Evolutionary conservation across 2,329 filamentous ascomycete species (phyloP), one percentile per base, ranked within the genome.

Genomic region (Botrytis tulipae): DNA sequence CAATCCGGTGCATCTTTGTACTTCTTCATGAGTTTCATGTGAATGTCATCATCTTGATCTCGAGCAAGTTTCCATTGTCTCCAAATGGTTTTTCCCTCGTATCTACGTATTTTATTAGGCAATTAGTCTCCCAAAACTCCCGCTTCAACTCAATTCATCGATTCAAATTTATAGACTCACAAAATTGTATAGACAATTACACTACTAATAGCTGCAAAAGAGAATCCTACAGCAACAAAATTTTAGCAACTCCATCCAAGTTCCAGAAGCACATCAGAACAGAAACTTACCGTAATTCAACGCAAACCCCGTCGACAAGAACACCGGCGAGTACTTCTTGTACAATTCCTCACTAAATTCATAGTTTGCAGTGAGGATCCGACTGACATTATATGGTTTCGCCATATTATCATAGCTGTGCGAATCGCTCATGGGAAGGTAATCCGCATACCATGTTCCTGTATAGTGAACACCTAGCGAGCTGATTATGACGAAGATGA

Each of bases 1-100:
- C 37, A 70, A 32, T 57, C 37, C 29, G 67, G 51, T 10, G 67
- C 51, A 42, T 70, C 51, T 75, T 84, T 84, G 79, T 89, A 90
- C 70, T 84, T 86, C 44, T 82, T 78, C 87, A 90, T 90, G 63
- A 90, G 82, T 74, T 35, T 84, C 63, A 83, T 81, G 76, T 88
- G 87, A 6, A 73, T 74, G 29, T 75, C 74, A n/a, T 63, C 70
- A 10, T 61, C 40, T 66, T 60, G 63, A 68, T 69, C 48, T 76
- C 90, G 87, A 79, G 93, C 88, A 89, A 90, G 67, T 93, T 90
- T 71, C 90, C 88, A 75, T 88, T 85, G 48, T 92, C 87, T 74
- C 93, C 88, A 81, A 92, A 89, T 6, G 94, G 83, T 75, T 84
- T 88, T 0, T 89, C 93, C 0, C 90, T 91, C 0, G 90, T 93